Percentiles rank a stretch among this genome's conserved stretches.
phyloP scores from a whole-genome alignment of 306 rosid species.

The Medicago ruthenica region DNA sequence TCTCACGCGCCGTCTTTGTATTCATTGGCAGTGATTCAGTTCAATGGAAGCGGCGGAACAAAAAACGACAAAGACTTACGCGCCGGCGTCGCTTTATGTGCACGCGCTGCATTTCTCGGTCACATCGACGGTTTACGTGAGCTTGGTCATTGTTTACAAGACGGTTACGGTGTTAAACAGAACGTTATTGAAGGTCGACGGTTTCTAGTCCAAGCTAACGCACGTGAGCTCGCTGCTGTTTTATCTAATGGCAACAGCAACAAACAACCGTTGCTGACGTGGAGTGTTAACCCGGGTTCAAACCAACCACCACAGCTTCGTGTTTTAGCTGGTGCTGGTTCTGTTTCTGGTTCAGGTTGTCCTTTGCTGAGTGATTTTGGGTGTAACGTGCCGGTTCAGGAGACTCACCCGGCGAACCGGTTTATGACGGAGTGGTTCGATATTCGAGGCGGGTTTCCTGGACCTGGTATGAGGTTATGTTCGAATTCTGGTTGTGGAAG shows the following conservation, averaged over 20 bases:
- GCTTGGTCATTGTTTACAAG: conserved; percentile 94
- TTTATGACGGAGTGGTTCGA: conserved; percentile 80
- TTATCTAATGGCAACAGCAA: conserved; percentile 28
- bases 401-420: conserved; percentile 70
- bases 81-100: conserved; percentile 87
- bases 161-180: conserved; percentile 93
- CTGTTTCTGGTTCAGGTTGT: conserved; percentile 55
- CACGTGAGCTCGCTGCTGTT: conserved; percentile 87
- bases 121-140: conserved; percentile 90
- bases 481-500: conserved; percentile 91
- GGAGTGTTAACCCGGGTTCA: conserved; percentile 48
- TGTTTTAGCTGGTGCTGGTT: conserved; percentile 10
- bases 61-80: conserved; percentile 85
- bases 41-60: conserved; percentile 93
- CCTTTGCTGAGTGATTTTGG: conserved; percentile 85
- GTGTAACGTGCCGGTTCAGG: conserved; percentile 84
- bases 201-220: conserved; percentile 87
- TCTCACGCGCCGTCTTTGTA: conserved; percentile 90
- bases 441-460: conserved; percentile 47
- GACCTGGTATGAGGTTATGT: conserved; percentile 64
- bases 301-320: conserved; percentile 41
- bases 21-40: conserved; percentile 89
- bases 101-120: conserved; percentile 92
- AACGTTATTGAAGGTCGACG: conserved; percentile 82
- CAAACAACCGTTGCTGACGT: conserved; percentile 53